Base-by-base conservation (phyloP, 441 rosid species). In the Syzygium malaccense region DNA sequence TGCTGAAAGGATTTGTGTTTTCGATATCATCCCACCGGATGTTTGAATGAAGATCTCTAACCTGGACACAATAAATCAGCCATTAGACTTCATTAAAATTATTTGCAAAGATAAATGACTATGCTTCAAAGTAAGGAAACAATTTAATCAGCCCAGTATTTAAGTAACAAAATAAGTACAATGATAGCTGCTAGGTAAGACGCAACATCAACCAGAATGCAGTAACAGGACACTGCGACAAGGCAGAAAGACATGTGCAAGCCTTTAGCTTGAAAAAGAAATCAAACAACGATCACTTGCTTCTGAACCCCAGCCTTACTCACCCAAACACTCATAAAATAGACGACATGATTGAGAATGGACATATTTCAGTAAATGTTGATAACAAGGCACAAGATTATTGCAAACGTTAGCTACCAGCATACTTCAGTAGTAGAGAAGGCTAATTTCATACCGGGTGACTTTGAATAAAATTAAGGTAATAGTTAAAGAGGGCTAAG, bases 21-120 rank as follows among this genome's bases (percentile, higher is more conserved):
- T 92, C 95, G 92, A 97, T 93, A 91, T 96, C 98, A 92, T 96
- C 98, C 99, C 99, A 98, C 89, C 88, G 95, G 88, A 98, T 93
- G 88, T 93, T 93, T 41, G 93, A 94, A 87, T 95, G 96, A 90
- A 98, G 93, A 90, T 95, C 97, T 91, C 99, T 95, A 83, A 97
- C 96, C 99, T 98, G 97, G 89, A 86, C 91, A 86, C 41, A 83
- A 28, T 17, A 78, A 32, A 87, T 53, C 56, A 26, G 45, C 53
- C 49, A 33, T 68, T 41, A 41, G 9, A 75, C 51, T 75, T 25
- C 83, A 75, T 41, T 41, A 41, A 75, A 23, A 41, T 41, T 75
- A 75, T 41, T 41, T 23, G 83, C 53, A 45, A 75, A 23, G 83
- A 75, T 41, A 75, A 75, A 75, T 41, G 51, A 71, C n/a, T 12